Base-by-base conservation (phyloP, 331 rosid species). In the Quercus lobata region DNA sequence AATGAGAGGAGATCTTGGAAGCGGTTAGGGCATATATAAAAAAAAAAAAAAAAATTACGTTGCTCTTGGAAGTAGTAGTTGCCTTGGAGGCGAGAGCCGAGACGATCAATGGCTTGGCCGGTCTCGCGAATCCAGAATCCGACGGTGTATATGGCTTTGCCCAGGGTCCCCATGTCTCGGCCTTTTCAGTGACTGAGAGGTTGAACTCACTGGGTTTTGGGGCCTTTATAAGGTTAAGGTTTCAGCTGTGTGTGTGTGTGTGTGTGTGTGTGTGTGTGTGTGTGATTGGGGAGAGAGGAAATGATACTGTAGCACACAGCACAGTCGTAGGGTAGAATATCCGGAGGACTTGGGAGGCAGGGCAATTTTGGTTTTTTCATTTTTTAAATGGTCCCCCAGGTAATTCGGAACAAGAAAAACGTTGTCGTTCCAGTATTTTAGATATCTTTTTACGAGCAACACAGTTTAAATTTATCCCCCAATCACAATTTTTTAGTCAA, bases 111-210 rank as follows among this genome's bases (percentile, higher is more conserved):
- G 85, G 92, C 97, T 52, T 91, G 97, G 4, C 98, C 98, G 5
- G 98, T 91, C 82, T 89, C 93, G 17, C 97, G 91, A 88, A 93
- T 87, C 98, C 91, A 93, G 76, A 87, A 86, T 37, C 98, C 98
- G 17, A 93, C 91, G n/a, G 88, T 82, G 93, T 91, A 93, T 46
- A 93, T 88, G 21, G 85, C 97, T 83, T 80, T 90, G 57, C 98
- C 98, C 1, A 91, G 85, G 73, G 97, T 91, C 75, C 97, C 98
- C 98, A 91, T 91, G 73, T 78, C 72, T 22, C 41, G 52, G 72
- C 72, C 46, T 63, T 52, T 19, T 10, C 54, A 12, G 24, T 12
- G 22, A 61, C 12, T 41, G 46, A 15, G 54, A 22, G 57, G 71
- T 16, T 22, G 76, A 54, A 44, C 57, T 73, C 29, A 44, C 65